Percentiles rank a stretch among this genome's conserved stretches.
These are phyloP conservation scores for Babesia gibsoni DNA, from an alignment of 169 alveolate genomes.

Conservation along the genomic window DNA sequence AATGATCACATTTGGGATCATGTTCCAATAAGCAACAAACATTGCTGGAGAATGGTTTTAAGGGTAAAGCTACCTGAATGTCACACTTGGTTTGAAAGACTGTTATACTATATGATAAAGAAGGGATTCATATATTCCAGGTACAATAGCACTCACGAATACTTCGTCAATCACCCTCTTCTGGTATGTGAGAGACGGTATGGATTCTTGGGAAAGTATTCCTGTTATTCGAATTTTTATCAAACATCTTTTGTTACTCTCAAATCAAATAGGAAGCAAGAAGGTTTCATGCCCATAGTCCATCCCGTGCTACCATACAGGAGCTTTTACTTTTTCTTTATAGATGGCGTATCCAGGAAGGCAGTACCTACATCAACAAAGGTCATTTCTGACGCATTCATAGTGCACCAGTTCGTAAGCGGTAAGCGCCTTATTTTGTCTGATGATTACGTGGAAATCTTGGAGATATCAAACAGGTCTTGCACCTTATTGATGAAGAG, in stretches of 20 bases:
- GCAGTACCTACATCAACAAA: neutral
- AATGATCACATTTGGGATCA: neutral
- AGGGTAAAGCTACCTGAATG: slow-evolving; percentile 26
- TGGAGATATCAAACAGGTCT: neutral
- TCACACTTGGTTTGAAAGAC: slow-evolving; percentile 55
- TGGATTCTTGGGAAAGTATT: slow-evolving; percentile 27
- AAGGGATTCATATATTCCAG: slow-evolving; percentile 3
- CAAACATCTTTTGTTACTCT: slow-evolving; percentile 42
- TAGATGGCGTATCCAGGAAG: neutral
- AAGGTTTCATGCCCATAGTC: slow-evolving; percentile 2
- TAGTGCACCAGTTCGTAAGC: neutral
- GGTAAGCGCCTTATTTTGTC: neutral
- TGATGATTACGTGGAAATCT: neutral
- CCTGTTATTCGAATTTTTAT: slow-evolving; percentile 34
- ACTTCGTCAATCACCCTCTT: slow-evolving; percentile 28
- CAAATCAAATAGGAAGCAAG: slow-evolving; percentile 1
- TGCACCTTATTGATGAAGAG: neutral
- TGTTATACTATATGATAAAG: slow-evolving; percentile 20
- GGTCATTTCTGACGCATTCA: neutral
- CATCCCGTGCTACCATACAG: slow-evolving; percentile 2
- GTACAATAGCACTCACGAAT: neutral
- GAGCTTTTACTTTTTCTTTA: slow-evolving; percentile 1
- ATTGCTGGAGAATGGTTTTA: slow-evolving; percentile 32
- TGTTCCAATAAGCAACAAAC: neutral
- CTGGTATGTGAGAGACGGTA: slow-evolving; percentile 27